Percentiles rank a stretch among this genome's conserved stretches.
phyloP scores from a whole-genome alignment of 2,329 filamentous ascomycete species.

The Calonectria hawksworthii region DNA sequence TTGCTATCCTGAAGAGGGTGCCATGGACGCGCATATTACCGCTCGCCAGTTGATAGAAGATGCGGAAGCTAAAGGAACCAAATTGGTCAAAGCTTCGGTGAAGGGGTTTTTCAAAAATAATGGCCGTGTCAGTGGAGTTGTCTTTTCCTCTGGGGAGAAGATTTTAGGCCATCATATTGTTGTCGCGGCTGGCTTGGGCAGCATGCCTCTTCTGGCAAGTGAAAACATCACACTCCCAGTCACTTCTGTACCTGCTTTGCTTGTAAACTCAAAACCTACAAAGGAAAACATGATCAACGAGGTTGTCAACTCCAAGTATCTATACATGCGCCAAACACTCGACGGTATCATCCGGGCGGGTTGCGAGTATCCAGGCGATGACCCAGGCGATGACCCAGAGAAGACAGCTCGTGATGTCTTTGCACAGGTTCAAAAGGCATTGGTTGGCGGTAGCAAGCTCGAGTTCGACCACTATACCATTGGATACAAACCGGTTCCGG shows the following conservation, averaged over 20 bases:
- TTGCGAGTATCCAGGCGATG: slow-evolving; percentile 30
- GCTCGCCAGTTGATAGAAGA: slow-evolving; percentile 29
- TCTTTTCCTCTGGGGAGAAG: slow-evolving; percentile 14
- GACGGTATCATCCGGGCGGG: slow-evolving; percentile 29
- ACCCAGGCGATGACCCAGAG: slow-evolving; percentile 29
- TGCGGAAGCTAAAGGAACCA: not conserved
- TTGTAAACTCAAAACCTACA: slow-evolving; percentile 30
- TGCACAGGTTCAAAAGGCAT: not conserved
- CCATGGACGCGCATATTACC: slow-evolving; percentile 31
- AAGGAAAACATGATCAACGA: not conserved
- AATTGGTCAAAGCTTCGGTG: not conserved
- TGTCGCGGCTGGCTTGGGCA: slow-evolving; percentile 32
- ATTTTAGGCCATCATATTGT: slow-evolving; percentile 18
- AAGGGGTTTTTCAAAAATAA: not conserved
- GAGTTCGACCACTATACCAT: slow-evolving; percentile 28
- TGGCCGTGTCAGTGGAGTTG: not conserved
- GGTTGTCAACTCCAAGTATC: slow-evolving; percentile 29
- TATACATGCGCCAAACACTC: slow-evolving; percentile 30
- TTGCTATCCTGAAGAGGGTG: slow-evolving; percentile 27
- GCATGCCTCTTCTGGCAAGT: slow-evolving; percentile 8
- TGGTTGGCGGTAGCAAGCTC: not conserved
- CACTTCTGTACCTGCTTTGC: slow-evolving; percentile 15
- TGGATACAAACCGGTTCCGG: slow-evolving; percentile 29
- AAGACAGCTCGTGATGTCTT: slow-evolving; percentile 27
- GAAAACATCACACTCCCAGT: slow-evolving; percentile 21